Evolutionary conservation across 768 basidiomycete species (phyloP), one percentile per base, ranked within the genome.

Genomic region (Tephrocybe rancida): DNA sequence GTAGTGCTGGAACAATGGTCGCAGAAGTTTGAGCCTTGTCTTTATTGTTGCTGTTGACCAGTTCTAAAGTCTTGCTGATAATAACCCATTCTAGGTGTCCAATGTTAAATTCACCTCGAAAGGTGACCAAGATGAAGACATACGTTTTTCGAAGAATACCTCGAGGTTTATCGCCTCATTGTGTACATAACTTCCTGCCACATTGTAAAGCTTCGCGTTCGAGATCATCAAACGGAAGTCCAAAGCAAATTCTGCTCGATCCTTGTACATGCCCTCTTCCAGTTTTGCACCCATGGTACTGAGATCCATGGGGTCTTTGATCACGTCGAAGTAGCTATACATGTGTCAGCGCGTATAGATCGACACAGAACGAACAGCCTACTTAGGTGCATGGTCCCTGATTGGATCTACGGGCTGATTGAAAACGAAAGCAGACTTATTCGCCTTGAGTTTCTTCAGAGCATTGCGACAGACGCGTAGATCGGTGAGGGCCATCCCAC

Each of bases 361-460:
- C 25, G 50, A 42, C 29, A 14, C 19, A 16, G 16, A 41, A 22
- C 21, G 39, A 3, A n/a, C 9, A 41, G 77, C 81, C 48, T 67
- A 96, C 91, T 90, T 90, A 16, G 92, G 92, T 9, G 93, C 95
- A 63, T 84, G 81, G 62, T 97, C 95, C 58, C 93, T 80, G 37
- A 96, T 83, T n/a, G 95, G 95, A 71, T 97, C 95, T n/a, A 98
- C 96, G 27, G 96, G 93, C 54, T 90, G 85, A 37, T 86, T 74
- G 71, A 98, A 98, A 48, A 90, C 63, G 24, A 71, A 67, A 3
- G 90, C 86, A 55, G 82, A 84, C 68, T 90, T 94, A 68, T 93
- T 81, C 22, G 80, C 64, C 63, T 81, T 81, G 27, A 96, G 71
- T 66, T 95, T 95, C 78, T 89, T 88, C 64, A 96, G 69, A 2